Conservation (phyloP, 345 rosid genomes). For the Eucalyptus erythrocorys region DNA sequence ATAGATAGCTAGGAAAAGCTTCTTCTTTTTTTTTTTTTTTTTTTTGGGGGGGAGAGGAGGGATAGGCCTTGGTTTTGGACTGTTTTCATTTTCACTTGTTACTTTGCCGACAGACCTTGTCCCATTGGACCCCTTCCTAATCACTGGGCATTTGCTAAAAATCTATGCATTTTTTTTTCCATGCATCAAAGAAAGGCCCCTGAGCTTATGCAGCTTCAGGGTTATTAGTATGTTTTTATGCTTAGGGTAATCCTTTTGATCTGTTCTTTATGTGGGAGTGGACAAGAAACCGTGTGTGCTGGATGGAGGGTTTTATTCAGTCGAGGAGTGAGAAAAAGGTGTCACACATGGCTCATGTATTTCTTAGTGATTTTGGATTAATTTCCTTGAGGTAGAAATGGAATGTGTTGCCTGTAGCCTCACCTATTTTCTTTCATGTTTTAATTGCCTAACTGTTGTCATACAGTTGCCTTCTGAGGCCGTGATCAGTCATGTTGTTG, state of each 20-base stretch:
- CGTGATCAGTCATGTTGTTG: constrained; percentile 49
- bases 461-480: constrained; percentile 63
- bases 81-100: background rate
- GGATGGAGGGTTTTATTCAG: background rate
- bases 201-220: background rate
- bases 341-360: background rate
- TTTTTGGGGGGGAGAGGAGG: accelerated
- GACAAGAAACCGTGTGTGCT: background rate
- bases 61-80: background rate
- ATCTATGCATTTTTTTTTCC: background rate
- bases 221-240: background rate
- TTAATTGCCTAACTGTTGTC: background rate
- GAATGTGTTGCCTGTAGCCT: background rate
- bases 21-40: background rate
- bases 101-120: background rate
- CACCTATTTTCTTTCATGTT: background rate
- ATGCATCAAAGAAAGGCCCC: background rate
- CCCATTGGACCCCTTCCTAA: background rate
- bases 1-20: background rate
- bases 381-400: background rate
- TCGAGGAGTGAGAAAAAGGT: background rate
- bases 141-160: background rate
- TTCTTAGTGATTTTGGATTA: background rate
- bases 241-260: background rate
- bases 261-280: background rate